Evolutionary conservation across 129 eudicot genomes (phyloP), one percentile per base, ranked within the genome.

Genomic region (Oenanthe sinensis): DNA sequence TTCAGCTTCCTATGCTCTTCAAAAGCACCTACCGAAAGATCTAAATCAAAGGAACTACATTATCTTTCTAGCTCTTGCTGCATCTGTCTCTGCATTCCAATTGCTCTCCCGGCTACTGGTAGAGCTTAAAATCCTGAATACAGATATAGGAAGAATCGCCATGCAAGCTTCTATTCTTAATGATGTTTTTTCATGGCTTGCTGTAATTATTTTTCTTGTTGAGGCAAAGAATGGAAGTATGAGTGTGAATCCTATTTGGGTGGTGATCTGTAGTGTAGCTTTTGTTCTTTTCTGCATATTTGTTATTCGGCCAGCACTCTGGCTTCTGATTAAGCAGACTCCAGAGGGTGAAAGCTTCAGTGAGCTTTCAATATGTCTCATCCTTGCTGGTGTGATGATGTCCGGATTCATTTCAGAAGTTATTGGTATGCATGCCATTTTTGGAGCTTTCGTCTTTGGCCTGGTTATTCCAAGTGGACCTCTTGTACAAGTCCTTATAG

Each of bases 371-470:
- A 67, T 78, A 50, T 54, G 82, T 49, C 17, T 79, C n/a, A 79
- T 79, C 65, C 76, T 83, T 65, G 48, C 60, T 65, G 65, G 82
- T 30, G 85, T 83, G 22, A 78, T 79, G 85, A 54, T 72, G n/a
- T 22, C 76, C 3, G 85, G 85, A 19, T 83, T 83, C 37, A 71
- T 83, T 30, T 62, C 82, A 15, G 85, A 83, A 37, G 48, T 71
- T 74, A 83, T 83, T 20, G 85, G 85, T 22, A 52, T 68, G 36
- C 85, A 83, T 30, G 79, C 85, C 24, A 62, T 68, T 2, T 83
- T 83, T 17, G 85, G 85, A 50, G 85, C 85, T 20, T 78, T 83
- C 42, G 33, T 74, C 20, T 74, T 58, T 26, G 85, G 85, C 37
- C 72, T 83, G 20, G 58, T 83, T 67, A 74, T 83, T 69, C 85